Base-by-base conservation (phyloP, 1,284 basidiomycete species). In the Moesziomyces parantarcticus region DNA sequence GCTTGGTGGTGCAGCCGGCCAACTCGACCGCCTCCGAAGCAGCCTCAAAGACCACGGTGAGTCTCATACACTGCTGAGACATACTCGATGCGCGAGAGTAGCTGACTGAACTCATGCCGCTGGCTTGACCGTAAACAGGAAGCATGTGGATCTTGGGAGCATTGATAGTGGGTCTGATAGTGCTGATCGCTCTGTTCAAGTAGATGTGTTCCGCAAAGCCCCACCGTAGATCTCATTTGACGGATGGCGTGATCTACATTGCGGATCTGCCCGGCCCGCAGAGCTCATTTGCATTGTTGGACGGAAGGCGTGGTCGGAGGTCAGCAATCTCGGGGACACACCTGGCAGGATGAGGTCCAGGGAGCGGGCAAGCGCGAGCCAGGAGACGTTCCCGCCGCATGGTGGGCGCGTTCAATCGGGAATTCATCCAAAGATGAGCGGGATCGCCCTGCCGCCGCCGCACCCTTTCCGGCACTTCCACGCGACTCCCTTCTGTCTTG, bases 1-100 rank as follows among this genome's bases (percentile, higher is more conserved):
- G 16, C 48, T 83, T 3, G 79, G 81, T 8, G 65, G 79, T 5
- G 79, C 81, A 5, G 52, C 63, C 7, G 52, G 58, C 16, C 70
- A 75, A 32, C 54, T 82, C 21, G 75, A 79, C n/a, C 64, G 53
- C 10, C 48, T 83, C n/a, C 50, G 73, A 22, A 66, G 50, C 16
- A 78, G 73, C 21, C 32, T 78, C 14, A 73, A 61, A 22, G 80
- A 83, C 26, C 80, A 83, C 25, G 78, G 81, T 83, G 57, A 65
- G 81, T 67, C 9, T 14, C 4, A 9, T 2, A 10, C 7, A 23
- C 26, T 9, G 39, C 13, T 3, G 2, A 3, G 11, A 3, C 18
- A 11, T 21, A 5, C n/a, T 42, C 23, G 46, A 34, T 18, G 21
- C 11, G 23, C 20, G 5, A 14, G 8, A 26, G 34, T 25, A 16